phyloP scores from a whole-genome alignment of 1,284 basidiomycete genomes.

The Pseudozyma tsukubaensis region DNA sequence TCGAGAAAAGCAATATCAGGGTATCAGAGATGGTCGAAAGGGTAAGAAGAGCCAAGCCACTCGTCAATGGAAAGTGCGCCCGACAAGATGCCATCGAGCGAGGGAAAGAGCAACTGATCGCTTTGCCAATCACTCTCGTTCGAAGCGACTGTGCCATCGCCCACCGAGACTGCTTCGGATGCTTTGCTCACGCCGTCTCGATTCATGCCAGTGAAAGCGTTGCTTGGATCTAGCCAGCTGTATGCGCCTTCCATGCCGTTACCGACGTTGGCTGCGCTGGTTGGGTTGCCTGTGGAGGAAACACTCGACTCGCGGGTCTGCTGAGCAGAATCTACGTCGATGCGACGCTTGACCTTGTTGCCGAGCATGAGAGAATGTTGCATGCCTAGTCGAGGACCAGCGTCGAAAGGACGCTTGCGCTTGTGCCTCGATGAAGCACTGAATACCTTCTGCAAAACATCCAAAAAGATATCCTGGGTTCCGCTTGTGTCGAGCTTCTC shows the following conservation, averaged over 20 bases:
- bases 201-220: slow-evolving; percentile 8
- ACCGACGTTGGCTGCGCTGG: background rate
- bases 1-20: background rate
- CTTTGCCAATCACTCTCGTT: slow-evolving; percentile 43
- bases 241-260: slow-evolving; percentile 17
- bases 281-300: slow-evolving; percentile 7
- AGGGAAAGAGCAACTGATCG: slow-evolving; percentile 38
- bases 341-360: slow-evolving; percentile 11
- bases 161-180: slow-evolving; percentile 17
- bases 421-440: slow-evolving; percentile 17
- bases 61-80: slow-evolving; percentile 44
- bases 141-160: slow-evolving; percentile 24
- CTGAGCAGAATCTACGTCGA: slow-evolving; percentile 12
- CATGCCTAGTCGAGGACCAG: slow-evolving; percentile 2
- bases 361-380: background rate
- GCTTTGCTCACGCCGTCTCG: slow-evolving; percentile 5
- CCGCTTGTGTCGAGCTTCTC: slow-evolving; percentile 35
- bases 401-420: slow-evolving; percentile 29
- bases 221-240: slow-evolving; percentile 25
- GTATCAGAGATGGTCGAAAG: slow-evolving; percentile 36
- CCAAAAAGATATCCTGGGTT: slow-evolving; percentile 42
- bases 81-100: slow-evolving; percentile 41
- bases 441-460: slow-evolving; percentile 35
- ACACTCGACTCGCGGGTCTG: slow-evolving; percentile 35
- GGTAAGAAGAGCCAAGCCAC: slow-evolving; percentile 46